phyloP scores from a whole-genome alignment of 2,329 filamentous ascomycete species.

The Podosphaera fusca region DNA sequence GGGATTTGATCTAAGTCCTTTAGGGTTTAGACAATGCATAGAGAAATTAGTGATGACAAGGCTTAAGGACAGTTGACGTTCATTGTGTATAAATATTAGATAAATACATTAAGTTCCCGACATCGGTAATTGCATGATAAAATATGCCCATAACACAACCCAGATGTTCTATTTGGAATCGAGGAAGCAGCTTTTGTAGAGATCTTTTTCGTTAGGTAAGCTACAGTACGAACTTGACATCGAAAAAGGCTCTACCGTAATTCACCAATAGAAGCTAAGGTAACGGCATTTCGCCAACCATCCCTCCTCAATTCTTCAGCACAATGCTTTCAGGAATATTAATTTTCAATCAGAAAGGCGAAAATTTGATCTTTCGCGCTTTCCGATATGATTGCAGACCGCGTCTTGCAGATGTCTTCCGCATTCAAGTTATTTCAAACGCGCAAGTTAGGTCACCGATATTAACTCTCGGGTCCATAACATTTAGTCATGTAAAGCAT shows the following conservation, averaged over 20 bases:
- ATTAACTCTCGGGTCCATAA: slow-evolving; percentile 87
- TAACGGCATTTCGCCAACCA: not conserved
- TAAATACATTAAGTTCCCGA: not conserved
- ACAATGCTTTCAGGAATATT: slow-evolving; percentile 91
- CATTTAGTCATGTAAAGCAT: slow-evolving; percentile 98
- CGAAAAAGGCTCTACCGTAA: not conserved
- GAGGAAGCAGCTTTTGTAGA: not conserved
- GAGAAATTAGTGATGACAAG: not conserved
- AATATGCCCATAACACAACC: not conserved
- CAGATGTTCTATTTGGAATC: not conserved
- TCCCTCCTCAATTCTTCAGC: slow-evolving; percentile 6
- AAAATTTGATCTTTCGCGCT: slow-evolving; percentile 97
- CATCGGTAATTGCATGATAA: not conserved
- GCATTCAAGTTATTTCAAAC: slow-evolving; percentile 98
- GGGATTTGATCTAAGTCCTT: slow-evolving; percentile 57
- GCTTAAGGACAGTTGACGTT: not conserved
- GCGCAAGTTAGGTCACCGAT: slow-evolving; percentile 93
- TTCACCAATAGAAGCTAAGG: not conserved
- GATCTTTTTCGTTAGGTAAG: not conserved
- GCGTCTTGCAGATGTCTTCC: slow-evolving; percentile 93
- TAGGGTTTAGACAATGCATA: not conserved
- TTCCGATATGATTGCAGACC: slow-evolving; percentile 97
- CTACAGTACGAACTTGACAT: not conserved
- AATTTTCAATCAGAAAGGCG: slow-evolving; percentile 98
- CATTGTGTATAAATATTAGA: not conserved